A percentile compares a stretch with the other conserved stretches of the same genome.
phyloP scores from a whole-genome alignment of 345 rosid genomes.

The Rhizophora mangle region DNA sequence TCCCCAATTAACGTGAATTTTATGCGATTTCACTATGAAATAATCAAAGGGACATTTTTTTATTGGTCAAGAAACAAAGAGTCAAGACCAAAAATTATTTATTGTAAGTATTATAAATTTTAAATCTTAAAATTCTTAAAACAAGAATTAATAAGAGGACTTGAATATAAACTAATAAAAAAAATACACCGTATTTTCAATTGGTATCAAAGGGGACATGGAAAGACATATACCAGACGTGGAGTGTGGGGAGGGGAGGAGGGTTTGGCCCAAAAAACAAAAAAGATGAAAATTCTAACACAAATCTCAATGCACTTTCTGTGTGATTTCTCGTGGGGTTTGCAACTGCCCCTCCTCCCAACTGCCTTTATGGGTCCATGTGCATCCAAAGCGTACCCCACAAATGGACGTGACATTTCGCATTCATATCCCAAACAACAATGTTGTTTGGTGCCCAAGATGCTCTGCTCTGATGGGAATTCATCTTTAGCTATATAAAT shows the following conservation, averaged over 20 bases:
- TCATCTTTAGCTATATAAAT: too few relatives aligned
- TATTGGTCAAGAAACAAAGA: too few relatives aligned
- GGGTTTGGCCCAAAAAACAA: neutral
- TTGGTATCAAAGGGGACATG: slow-evolving; percentile 1
- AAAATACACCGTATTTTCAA: too few relatives aligned
- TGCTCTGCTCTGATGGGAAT: neutral
- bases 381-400: slow-evolving; percentile 18
- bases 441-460: neutral
- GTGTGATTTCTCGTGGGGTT: neutral
- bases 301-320: slow-evolving; percentile 10
- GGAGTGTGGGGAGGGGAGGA: neutral
- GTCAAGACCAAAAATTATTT: too few relatives aligned
- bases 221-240: neutral
- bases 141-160: too few relatives aligned
- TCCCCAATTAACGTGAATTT: too few relatives aligned
- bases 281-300: neutral
- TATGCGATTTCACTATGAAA: too few relatives aligned
- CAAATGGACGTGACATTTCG: slow-evolving; percentile 11
- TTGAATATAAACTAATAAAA: too few relatives aligned
- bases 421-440: slow-evolving; percentile 11
- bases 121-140: too few relatives aligned
- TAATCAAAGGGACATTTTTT: too few relatives aligned
- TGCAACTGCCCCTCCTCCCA: neutral
- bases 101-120: too few relatives aligned
- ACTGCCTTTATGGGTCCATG: slow-evolving; percentile 23